phyloP scores from a whole-genome alignment of 2,329 filamentous ascomycete genomes.

The Aspergillus alliaceus region DNA sequence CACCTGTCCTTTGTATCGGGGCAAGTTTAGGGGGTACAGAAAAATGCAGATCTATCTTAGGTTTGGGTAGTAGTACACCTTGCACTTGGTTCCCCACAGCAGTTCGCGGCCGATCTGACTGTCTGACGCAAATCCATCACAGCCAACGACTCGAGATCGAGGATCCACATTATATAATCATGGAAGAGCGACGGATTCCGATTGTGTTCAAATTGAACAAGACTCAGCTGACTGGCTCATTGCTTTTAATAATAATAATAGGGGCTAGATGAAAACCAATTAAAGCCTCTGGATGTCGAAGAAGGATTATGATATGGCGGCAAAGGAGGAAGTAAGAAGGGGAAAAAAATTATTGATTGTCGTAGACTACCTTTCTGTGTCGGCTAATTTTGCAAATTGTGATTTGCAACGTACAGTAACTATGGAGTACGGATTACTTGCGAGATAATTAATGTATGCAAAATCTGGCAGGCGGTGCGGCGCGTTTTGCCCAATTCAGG shows the following conservation, averaged over 20 bases:
- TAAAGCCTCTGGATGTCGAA: not conserved
- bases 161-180: not conserved
- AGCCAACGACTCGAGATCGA: not conserved
- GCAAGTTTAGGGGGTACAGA: slow-evolving; percentile 7
- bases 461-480: not conserved
- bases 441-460: too few relatives aligned
- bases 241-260: not conserved
- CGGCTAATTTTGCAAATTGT: not conserved
- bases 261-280: not conserved
- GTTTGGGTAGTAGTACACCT: slow-evolving; percentile 2
- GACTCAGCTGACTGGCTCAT: not conserved
- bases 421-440: too few relatives aligned
- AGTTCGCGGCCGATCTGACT: slow-evolving; percentile 18
- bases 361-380: too few relatives aligned
- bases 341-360: too few relatives aligned
- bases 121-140: slow-evolving; percentile 12
- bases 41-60: slow-evolving; percentile 15
- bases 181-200: not conserved
- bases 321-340: too few relatives aligned
- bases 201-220: not conserved
- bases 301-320: too few relatives aligned
- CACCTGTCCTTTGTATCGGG: not conserved
- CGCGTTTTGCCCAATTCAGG: not conserved
- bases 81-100: slow-evolving; percentile 16
- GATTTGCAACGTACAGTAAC: not conserved